Conservation (phyloP, 768 basidiomycete genomes). For the Tulasnella calospora region DNA sequence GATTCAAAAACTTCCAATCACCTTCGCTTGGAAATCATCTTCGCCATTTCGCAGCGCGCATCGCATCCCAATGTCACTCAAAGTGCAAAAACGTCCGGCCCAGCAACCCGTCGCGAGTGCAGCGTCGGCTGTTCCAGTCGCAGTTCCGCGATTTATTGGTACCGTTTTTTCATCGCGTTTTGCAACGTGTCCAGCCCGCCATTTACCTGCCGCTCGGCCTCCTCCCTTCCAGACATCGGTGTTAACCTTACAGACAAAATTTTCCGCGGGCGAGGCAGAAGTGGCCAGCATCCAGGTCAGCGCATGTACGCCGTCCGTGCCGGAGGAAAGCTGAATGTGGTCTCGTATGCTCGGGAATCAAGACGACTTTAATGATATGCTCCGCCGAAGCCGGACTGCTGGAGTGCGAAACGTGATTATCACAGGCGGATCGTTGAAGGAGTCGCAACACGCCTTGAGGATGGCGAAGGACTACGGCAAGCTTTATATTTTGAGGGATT, state of each 20-base stretch:
- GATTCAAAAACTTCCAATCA: not conserved
- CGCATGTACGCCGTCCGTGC: not conserved
- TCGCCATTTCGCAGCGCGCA: not conserved
- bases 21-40: not conserved
- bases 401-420: constrained; percentile 70
- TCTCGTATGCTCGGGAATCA: not conserved
- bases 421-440: constrained; percentile 65
- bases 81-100: not conserved
- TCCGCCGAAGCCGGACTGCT: constrained; percentile 52
- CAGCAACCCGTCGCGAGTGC: not conserved
- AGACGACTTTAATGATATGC: constrained; percentile 62
- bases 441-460: constrained; percentile 54
- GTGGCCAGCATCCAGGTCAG: constrained; percentile 41
- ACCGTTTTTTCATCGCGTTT: not conserved
- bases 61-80: not conserved
- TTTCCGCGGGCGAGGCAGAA: constrained; percentile 36
- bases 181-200: not conserved
- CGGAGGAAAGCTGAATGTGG: not conserved
- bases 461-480: constrained; percentile 57
- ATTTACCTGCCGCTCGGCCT: not conserved
- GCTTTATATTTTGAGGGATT: constrained; percentile 21
- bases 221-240: constrained; percentile 37
- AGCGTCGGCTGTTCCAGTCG: not conserved
- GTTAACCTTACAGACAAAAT: constrained; percentile 43
- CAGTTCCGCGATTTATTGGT: not conserved